Conservation (phyloP, 2,329 filamentous ascomycete species). For the Diplodia scrobiculata region DNA sequence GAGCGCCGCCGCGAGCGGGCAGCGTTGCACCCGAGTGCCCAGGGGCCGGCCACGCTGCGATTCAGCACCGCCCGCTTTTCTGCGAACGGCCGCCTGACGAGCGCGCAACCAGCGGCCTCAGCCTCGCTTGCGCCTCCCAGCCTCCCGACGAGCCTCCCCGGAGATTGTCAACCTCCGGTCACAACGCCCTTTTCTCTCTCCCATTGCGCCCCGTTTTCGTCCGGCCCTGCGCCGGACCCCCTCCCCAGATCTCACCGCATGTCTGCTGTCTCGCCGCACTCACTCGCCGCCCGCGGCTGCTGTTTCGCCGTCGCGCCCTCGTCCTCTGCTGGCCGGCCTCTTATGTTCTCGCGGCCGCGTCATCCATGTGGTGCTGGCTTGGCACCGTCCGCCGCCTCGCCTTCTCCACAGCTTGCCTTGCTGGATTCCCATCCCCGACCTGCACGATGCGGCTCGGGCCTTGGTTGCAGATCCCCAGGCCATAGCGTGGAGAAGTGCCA, state of each 20-base stretch:
- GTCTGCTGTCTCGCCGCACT: conserved; percentile 5
- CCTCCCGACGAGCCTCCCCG: neutral
- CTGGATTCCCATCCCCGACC: neutral
- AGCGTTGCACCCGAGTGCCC: conserved; percentile 13
- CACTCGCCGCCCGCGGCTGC: neutral
- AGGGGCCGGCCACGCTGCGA: conserved; percentile 5
- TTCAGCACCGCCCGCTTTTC: conserved; percentile 19
- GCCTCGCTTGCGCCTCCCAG: conserved; percentile 7
- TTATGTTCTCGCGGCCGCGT: conserved; percentile 55
- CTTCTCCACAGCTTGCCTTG: neutral
- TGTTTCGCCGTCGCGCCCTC: neutral
- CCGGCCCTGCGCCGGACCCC: conserved; percentile 22
- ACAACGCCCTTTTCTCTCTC: conserved; percentile 15
- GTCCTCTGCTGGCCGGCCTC: conserved; percentile 47
- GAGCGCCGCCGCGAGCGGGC: neutral
- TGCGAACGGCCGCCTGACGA: conserved; percentile 14
- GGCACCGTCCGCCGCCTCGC: neutral
- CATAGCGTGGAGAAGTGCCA: neutral
- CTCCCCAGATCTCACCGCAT: conserved; percentile 22
- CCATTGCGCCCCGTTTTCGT: conserved; percentile 21
- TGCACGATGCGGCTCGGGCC: conserved; percentile 25
- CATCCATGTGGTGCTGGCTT: conserved; percentile 54
- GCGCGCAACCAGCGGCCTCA: neutral
- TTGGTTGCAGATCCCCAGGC: conserved; percentile 9
- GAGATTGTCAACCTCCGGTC: conserved; percentile 3